Evolutionary conservation across 2,329 filamentous ascomycete species (phyloP).

Genomic region (Fusarium verticillioides): DNA sequence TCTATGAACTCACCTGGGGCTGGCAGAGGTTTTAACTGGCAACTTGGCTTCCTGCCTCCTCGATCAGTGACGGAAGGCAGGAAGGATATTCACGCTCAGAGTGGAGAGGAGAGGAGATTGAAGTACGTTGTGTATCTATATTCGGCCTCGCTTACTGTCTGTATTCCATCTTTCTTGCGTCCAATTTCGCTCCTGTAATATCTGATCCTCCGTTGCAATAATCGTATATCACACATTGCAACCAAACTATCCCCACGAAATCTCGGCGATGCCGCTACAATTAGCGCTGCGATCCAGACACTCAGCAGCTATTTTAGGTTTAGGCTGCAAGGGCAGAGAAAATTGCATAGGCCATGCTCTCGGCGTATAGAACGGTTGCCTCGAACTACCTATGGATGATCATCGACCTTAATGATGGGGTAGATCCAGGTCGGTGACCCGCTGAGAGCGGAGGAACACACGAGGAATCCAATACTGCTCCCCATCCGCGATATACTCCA

Average conservation of each 20-base stretch:
- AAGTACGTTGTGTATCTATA: background rate
- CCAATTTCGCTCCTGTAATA: background rate
- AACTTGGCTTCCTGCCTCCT: background rate
- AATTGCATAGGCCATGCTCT: background rate
- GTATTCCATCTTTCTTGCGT: background rate
- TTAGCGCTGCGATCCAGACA: background rate
- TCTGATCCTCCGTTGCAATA: background rate
- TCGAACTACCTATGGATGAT: background rate
- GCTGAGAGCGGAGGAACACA: background rate
- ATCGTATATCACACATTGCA: background rate
- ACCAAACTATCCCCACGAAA: background rate
- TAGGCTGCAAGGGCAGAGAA: background rate
- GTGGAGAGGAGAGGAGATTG: background rate
- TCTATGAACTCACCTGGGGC: background rate
- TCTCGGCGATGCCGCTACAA: background rate
- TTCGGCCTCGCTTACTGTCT: background rate
- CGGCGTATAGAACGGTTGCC: background rate
- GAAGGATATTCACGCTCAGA: background rate
- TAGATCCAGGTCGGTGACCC: background rate
- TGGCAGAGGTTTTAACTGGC: background rate
- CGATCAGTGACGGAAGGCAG: no score
- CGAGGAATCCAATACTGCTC: background rate
- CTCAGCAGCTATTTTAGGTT: background rate
- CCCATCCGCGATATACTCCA: background rate
- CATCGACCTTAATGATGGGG: background rate